Conservation (phyloP, 2,329 filamentous ascomycete genomes). For the Graphium sp. region DNA sequence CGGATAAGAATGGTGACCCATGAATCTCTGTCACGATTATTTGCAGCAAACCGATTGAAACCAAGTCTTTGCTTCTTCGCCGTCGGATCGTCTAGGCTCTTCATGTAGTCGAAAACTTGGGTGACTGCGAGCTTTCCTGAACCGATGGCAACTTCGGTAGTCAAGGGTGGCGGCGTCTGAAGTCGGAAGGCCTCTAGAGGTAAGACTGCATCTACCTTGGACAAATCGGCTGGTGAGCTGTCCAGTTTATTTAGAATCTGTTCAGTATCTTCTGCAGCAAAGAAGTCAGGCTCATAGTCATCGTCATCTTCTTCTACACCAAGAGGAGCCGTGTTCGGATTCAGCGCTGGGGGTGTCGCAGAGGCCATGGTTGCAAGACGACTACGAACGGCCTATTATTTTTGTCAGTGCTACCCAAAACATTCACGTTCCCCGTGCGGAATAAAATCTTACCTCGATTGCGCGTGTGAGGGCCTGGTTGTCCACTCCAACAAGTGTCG, state of each 20-base stretch:
- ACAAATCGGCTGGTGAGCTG: conserved; percentile 37
- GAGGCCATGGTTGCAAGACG: conserved; percentile 28
- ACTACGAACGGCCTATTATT: conserved; percentile 21
- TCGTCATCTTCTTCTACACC: conserved; percentile 60
- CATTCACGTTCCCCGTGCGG: not conserved
- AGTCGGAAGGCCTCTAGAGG: conserved; percentile 66
- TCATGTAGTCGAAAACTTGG: conserved; percentile 25
- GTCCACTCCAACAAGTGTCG: conserved; percentile 34
- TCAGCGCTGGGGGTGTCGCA: conserved; percentile 26
- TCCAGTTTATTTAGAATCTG: conserved; percentile 67
- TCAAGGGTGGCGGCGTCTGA: conserved; percentile 59
- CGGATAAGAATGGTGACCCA: conserved; percentile 83
- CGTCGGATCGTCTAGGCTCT: conserved; percentile 50
- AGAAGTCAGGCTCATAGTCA: conserved; percentile 82
- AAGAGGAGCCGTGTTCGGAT: conserved; percentile 41
- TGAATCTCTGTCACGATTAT: conserved; percentile 68
- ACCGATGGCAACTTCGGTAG: conserved; percentile 26
- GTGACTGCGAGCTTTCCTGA: conserved; percentile 7
- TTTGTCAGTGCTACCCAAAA: conserved; percentile 1
- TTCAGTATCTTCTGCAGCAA: conserved; percentile 58
- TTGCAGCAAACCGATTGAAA: conserved; percentile 71
- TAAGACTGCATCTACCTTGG: conserved; percentile 23
- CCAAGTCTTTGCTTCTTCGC: conserved; percentile 50
- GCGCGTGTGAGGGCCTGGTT: conserved; percentile 5
- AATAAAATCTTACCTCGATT: conserved; percentile 5